Evolutionary conservation across 352 stramenopile genomes (phyloP).

Genomic region (Phytophthora vignae): DNA sequence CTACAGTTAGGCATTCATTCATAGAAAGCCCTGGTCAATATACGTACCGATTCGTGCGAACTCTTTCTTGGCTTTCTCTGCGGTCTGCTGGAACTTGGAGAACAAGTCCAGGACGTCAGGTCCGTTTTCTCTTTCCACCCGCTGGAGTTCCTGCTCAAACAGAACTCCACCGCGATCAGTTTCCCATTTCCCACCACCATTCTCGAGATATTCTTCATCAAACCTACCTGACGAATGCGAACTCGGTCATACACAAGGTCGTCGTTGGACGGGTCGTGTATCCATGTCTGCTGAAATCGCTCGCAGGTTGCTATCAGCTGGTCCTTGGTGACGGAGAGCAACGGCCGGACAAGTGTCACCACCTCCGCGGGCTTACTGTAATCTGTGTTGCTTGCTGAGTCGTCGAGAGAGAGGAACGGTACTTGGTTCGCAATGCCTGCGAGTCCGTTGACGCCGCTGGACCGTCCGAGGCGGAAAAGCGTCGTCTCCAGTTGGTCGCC

Average conservation of each 20-base stretch:
- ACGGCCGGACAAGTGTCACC: slow-evolving; percentile 60
- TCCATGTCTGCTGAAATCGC: slow-evolving; percentile 77
- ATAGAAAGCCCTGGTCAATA: background rate
- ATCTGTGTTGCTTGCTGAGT: background rate
- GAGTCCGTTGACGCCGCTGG: slow-evolving; percentile 80
- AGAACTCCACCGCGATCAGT: background rate
- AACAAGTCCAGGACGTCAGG: slow-evolving; percentile 51
- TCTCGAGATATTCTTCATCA: background rate
- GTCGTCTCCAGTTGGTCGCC: slow-evolving; percentile 86
- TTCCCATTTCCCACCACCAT: background rate
- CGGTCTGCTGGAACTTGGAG: slow-evolving; percentile 53
- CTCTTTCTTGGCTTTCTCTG: slow-evolving; percentile 58
- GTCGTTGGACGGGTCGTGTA: slow-evolving; percentile 88
- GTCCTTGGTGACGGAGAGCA: slow-evolving; percentile 68
- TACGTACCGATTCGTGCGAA: slow-evolving; percentile 50
- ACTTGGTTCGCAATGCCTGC: slow-evolving; percentile 62
- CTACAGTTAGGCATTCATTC: slow-evolving; percentile 9
- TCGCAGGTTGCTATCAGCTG: slow-evolving; percentile 74
- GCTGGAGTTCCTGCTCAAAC: slow-evolving; percentile 54
- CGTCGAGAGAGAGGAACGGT: slow-evolving; percentile 32
- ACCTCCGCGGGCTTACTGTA: slow-evolving; percentile 1
- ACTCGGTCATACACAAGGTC: slow-evolving; percentile 81
- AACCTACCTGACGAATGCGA: slow-evolving; percentile 77
- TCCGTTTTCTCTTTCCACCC: slow-evolving; percentile 51
- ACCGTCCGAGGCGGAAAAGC: slow-evolving; percentile 78